phyloP scores from a whole-genome alignment of 768 basidiomycete species.

The Myochromella boudieri region DNA sequence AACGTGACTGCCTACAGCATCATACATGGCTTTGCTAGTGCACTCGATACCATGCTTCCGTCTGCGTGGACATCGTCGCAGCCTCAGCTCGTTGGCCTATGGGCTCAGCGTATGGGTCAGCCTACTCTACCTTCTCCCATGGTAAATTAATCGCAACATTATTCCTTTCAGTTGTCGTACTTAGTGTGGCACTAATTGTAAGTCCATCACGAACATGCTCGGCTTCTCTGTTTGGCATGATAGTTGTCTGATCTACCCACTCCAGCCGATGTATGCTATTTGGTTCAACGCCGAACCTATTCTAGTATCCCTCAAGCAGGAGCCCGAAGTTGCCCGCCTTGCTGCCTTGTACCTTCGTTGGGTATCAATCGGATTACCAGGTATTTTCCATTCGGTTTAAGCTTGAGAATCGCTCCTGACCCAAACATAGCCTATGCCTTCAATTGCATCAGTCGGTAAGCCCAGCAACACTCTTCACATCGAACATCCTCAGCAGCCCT shows the following conservation, averaged over 20 bases:
- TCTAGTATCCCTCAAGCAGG: conserved; percentile 72
- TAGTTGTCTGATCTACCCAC: too few species aligned
- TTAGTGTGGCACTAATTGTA: conserved; percentile 56
- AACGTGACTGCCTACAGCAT: conserved; percentile 77
- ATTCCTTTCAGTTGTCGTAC: conserved; percentile 53
- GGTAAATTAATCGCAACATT: neutral
- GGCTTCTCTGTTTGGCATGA: too few species aligned
- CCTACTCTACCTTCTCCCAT: too few species aligned
- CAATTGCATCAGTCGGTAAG: conserved; percentile 46
- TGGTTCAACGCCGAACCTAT: conserved; percentile 86
- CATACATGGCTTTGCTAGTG: conserved; percentile 75
- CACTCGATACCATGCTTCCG: conserved; percentile 91
- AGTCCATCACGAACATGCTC: too few species aligned
- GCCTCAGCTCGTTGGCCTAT: conserved; percentile 88
- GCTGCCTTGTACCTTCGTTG: conserved; percentile 77
- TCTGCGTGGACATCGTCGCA: conserved; percentile 90
- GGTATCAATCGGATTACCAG: conserved; percentile 74
- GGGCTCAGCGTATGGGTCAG: conserved; percentile 83
- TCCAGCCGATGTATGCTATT: conserved; percentile 59
- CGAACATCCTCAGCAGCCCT: too few species aligned
- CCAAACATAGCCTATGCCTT: conserved; percentile 44
- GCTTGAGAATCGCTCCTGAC: too few species aligned
- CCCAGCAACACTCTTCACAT: too few species aligned
- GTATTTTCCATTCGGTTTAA: too few species aligned
- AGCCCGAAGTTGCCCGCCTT: conserved; percentile 76